A percentile compares a stretch with the other conserved stretches of the same genome.
Evolutionary conservation across 2,329 filamentous ascomycete species (phyloP).

Genomic region (Metarhizium anisopliae): DNA sequence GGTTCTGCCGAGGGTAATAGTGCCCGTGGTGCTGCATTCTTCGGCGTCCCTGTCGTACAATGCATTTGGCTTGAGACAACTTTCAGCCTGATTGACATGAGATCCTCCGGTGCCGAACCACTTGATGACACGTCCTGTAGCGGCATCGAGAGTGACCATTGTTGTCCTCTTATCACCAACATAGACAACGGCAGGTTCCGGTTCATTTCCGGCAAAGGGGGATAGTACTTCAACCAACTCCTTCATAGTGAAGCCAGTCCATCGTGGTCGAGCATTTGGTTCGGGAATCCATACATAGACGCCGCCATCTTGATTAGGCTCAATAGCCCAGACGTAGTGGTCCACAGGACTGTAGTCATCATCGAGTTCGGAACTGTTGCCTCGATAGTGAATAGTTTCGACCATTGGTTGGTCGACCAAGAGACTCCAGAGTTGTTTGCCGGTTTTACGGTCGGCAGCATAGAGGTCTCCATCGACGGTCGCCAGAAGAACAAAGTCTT

Average conservation of each 20-base stretch:
- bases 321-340: conserved; percentile 90
- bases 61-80: conserved; percentile 62
- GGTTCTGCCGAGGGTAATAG: conserved; percentile 72
- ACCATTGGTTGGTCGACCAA: conserved; percentile 81
- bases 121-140: conserved; percentile 72
- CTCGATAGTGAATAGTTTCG: conserved; percentile 73
- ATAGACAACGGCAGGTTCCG: conserved; percentile 64
- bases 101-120: conserved; percentile 71
- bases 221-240: conserved; percentile 75
- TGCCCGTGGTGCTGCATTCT: conserved; percentile 73
- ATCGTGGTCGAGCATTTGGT: conserved; percentile 48
- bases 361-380: conserved; percentile 54
- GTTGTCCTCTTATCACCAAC: conserved; percentile 87
- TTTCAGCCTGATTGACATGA: conserved; percentile 60
- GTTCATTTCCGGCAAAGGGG: conserved; percentile 66
- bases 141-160: conserved; percentile 81
- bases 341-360: conserved; percentile 59
- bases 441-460: conserved; percentile 80
- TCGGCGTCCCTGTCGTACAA: conserved; percentile 58
- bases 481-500: conserved; percentile 99
- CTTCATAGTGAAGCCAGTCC: conserved; percentile 70
- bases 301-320: conserved; percentile 78
- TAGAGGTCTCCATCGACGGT: conserved; percentile 97
- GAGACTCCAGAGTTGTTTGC: conserved; percentile 76
- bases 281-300: conserved; percentile 78